These are phyloP conservation scores for Simplicillium sp. DNA, from an alignment of 2,329 filamentous ascomycete species.

Conservation along the genomic window DNA sequence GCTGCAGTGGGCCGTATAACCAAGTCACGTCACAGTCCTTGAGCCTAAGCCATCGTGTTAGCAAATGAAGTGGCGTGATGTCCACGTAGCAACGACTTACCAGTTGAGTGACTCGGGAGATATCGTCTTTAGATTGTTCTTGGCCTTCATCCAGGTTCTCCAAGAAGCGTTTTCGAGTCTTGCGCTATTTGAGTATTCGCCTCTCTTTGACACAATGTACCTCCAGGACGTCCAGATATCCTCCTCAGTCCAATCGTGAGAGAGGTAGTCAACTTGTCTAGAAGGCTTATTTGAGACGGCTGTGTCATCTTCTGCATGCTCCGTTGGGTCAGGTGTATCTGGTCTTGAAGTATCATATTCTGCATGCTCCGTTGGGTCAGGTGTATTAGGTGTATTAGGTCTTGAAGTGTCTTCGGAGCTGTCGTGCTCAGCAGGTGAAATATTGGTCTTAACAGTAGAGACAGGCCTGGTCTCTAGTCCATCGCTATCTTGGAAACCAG, in stretches of 20 bases:
- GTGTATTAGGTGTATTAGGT: constrained; percentile 46
- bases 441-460: no score
- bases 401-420: constrained; percentile 40
- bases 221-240: constrained; percentile 98
- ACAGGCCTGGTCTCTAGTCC: constrained; percentile 44
- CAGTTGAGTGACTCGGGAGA: constrained; percentile 90
- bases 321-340: constrained; percentile 21
- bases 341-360: no score
- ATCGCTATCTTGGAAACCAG: constrained; percentile 33
- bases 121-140: constrained; percentile 77
- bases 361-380: constrained; percentile 38
- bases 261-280: constrained; percentile 89
- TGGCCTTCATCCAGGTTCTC: constrained; percentile 92
- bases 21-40: constrained; percentile 97
- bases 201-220: constrained; percentile 74
- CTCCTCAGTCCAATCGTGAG: constrained; percentile 87
- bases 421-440: constrained; percentile 43
- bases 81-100: constrained; percentile 40
- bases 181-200: constrained; percentile 70
- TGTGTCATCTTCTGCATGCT: constrained; percentile 67
- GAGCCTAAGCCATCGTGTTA: constrained; percentile 51
- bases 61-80: constrained; percentile 4
- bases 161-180: constrained; percentile 93
- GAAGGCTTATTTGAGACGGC: constrained; percentile 67
- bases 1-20: constrained; percentile 89